Conservation (phyloP, 1,139 yeast genomes). For the Trichomonascaceae sp. region DNA sequence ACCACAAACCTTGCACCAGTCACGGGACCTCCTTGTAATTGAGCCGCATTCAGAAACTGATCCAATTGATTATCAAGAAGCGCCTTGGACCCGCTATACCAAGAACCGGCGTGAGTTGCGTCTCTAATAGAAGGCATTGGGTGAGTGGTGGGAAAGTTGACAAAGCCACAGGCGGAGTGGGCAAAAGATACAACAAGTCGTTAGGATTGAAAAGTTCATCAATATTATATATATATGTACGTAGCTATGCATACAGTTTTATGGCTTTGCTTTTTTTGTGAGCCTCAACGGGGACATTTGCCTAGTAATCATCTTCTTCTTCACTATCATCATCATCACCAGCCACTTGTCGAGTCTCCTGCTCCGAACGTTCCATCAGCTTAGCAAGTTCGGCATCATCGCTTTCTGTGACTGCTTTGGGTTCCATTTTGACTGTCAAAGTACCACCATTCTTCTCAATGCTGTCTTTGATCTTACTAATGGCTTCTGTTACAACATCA, state of each 20-base stretch:
- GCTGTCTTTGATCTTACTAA: slow-evolving; percentile 62
- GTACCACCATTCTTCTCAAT: slow-evolving; percentile 77
- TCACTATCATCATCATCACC: slow-evolving; percentile 55
- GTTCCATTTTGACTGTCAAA: slow-evolving; percentile 93
- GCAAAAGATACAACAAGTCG: too few species aligned
- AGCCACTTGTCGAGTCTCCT: slow-evolving; percentile 57
- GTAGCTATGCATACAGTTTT: background rate
- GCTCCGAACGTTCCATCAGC: slow-evolving; percentile 68
- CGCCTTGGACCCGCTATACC: slow-evolving; percentile 58
- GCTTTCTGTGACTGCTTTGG: slow-evolving; percentile 96
- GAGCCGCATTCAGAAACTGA: slow-evolving; percentile 31
- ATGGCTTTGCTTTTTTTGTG: background rate
- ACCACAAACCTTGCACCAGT: slow-evolving; percentile 58
- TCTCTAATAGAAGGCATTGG: slow-evolving; percentile 36
- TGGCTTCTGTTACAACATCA: slow-evolving; percentile 69
- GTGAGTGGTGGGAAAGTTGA: background rate
- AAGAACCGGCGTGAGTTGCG: slow-evolving; percentile 84
- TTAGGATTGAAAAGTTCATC: background rate
- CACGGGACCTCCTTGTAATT: slow-evolving; percentile 27
- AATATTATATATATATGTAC: background rate
- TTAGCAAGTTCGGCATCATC: slow-evolving; percentile 98
- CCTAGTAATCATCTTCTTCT: slow-evolving; percentile 25
- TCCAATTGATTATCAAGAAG: slow-evolving; percentile 47
- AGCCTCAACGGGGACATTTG: slow-evolving; percentile 12
- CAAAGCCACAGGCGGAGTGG: too few species aligned